Evolutionary conservation across 192 early-diverging fungal genomes (phyloP), one percentile per base, ranked within the genome.

Genomic region (Umbelopsis ramanniana): DNA sequence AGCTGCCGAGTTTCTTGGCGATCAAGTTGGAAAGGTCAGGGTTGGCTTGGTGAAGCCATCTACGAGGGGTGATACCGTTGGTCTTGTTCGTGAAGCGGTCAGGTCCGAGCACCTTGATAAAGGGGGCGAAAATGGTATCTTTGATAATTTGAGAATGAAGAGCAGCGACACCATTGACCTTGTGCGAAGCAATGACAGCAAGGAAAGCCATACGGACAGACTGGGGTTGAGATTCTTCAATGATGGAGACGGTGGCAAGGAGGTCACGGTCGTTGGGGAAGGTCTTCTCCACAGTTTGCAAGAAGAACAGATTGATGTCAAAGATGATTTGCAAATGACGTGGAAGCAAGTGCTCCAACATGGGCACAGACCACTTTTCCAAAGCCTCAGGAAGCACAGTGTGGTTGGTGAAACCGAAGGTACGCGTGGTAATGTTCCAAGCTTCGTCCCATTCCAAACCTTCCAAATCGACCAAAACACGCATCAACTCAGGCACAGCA

Each of bases 271-370:
- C 96, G 73, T 86, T 88, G 12, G 95, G 95, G 84, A 84, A 95
- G 73, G 77, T 77, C 78, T 86, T 85, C 84, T 99, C 97, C 23
- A 99, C 96, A 55, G 84, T 83, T 86, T 99, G 97, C 71, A 99
- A 81, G 83, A 99, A 99, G 89, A 90, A 99, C 84, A 99, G 83
- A 82, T 99, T 99, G 88, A 99, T 93, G 80, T 99, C 96, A 78
- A 97, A 99, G 81, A 99, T 98, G 80, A 99, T 96, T 81, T 94
- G 93, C 94, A 99, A 92, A 82, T 97, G 96, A 72, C 97, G 90
- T 43, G 97, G 97, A 69, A 99, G 85, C 21, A 99, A 87, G 75
- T 97, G 91, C 76, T 89, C 84, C 71, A 99, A 79, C 86, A 97
- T 92, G 2, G 97, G 95, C 50, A 98, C 96, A 3, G 96, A 88